These are phyloP conservation scores for Fusarium falciforme DNA, from an alignment of 2,329 filamentous ascomycete species.

Conservation along the genomic window DNA sequence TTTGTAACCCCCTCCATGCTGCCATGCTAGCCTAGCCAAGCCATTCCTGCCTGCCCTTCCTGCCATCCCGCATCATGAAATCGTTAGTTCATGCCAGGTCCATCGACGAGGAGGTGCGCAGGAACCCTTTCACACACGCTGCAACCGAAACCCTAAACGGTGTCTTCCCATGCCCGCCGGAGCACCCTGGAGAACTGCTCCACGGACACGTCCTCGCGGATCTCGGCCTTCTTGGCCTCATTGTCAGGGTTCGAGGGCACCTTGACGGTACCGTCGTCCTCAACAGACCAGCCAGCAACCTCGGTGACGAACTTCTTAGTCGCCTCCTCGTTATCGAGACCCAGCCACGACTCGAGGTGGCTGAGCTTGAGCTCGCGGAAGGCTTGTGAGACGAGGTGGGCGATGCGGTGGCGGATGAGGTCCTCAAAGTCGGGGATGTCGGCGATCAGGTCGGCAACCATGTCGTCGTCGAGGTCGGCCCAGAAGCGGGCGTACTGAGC, in stretches of 20 bases:
- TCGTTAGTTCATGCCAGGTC: constrained; percentile 44
- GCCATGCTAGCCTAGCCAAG: constrained; percentile 40
- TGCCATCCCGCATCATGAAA: constrained; percentile 42
- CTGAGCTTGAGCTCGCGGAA: constrained; percentile 78
- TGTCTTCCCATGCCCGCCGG: constrained; percentile 85
- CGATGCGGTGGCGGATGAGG: constrained; percentile 89
- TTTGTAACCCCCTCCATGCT: constrained; percentile 47
- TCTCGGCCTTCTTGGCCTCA: constrained; percentile 94
- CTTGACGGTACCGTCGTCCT: constrained; percentile 72
- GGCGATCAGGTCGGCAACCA: constrained; percentile 94
- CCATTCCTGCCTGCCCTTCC: constrained; percentile 25
- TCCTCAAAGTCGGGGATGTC: constrained; percentile 97
- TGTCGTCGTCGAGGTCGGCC: constrained; percentile 92
- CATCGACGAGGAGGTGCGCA: constrained; percentile 36
- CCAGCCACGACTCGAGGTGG: constrained; percentile 81
- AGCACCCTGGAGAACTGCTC: constrained; percentile 87
- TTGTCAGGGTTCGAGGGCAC: constrained; percentile 96
- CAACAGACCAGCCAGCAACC: constrained; percentile 88
- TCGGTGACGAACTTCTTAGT: constrained; percentile 84
- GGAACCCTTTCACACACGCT: constrained; percentile 30
- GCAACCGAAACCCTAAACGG: constrained; percentile 44
- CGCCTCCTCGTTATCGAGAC: constrained; percentile 70
- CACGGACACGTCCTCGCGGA: constrained; percentile 93
- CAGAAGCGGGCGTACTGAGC: constrained; percentile 95
- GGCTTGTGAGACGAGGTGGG: constrained; percentile 83